Percentiles rank a stretch among this genome's conserved stretches.
Conservation (phyloP, 345 rosid species). For the Arabis alpina region DNA sequence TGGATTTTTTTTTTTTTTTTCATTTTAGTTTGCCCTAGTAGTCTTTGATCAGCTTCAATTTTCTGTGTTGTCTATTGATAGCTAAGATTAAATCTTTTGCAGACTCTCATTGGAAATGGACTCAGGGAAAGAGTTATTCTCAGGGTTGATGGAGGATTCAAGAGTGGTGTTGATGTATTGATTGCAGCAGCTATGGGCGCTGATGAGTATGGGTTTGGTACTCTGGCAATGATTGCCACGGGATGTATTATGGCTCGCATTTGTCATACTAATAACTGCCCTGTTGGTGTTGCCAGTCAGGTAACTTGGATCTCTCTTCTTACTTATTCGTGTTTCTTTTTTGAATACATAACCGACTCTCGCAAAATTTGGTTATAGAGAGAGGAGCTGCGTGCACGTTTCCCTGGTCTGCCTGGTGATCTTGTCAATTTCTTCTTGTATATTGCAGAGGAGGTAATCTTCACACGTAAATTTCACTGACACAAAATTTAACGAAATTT, state of each 20-base stretch:
- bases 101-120: constrained; percentile 94
- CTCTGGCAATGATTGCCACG: constrained; percentile 99
- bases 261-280: constrained; percentile 99
- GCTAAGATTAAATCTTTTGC: constrained; percentile 45
- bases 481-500: neutral
- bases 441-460: constrained; percentile 94
- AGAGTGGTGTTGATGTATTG: constrained; percentile 93
- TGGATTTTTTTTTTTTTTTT: neutral
- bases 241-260: constrained; percentile 99
- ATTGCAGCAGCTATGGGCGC: constrained; percentile 99
- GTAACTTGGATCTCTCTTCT: constrained; percentile 46
- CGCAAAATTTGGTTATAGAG: constrained; percentile 55
- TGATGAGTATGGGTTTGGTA: constrained; percentile 98
- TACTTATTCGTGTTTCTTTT: constrained; percentile 26
- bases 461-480: neutral
- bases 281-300: constrained; percentile 99
- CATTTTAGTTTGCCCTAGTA: constrained; percentile 21
- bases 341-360: constrained; percentile 5
- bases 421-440: constrained; percentile 94
- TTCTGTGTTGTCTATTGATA: neutral
- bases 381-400: constrained; percentile 97
- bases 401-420: constrained; percentile 99
- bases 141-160: constrained; percentile 97
- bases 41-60: constrained; percentile 10
- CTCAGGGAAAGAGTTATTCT: constrained; percentile 97